Base-by-base conservation (phyloP, 305 asterid genomes). In the Fraxinus angustifolia region DNA sequence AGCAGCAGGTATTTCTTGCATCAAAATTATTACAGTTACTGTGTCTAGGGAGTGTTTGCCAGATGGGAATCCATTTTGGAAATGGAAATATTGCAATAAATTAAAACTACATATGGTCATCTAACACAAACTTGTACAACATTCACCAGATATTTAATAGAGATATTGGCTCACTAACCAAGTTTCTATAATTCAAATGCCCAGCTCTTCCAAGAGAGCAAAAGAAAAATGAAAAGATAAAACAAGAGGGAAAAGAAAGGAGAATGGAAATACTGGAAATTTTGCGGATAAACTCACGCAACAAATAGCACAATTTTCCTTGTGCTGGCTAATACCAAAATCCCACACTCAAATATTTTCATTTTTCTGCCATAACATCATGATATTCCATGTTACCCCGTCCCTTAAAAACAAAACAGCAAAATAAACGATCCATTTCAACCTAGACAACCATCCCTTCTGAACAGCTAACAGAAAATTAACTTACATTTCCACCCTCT, bases 31-130 rank as follows among this genome's bases (percentile, higher is more conserved):
- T 45, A 42, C 8, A 53, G 74, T 78, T 81, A 65, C 78, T 79
- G 76, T 67, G 23, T 80, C 80, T 77, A 78, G 35, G 75, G 8
- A 81, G 40, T 40, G 28, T 79, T 70, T 80, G 73, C 79, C 75
- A 65, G 19, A 74, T 33, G n/a, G 60, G 80, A 3, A 56, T 80
- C 62, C 31, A 77, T 48, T 30, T 82, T 78, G 56, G 56, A 17
- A 34, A 40, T 62, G 31, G 71, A 62, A 62, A 62, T 62, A 62
- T 16, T 23, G 71, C 71, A 21, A 8, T 62, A 23, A 62, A 28
- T 21, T 62, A 23, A 62, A 23, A 21, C 2, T 7, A 19, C 33
- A 23, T 60, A 21, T 6, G 14, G 30, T 62, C 31, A 62, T 62
- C 71, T 23, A 10, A 62, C 12, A 21, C 71, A 62, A 62, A 19